Percentiles rank a stretch among this genome's conserved stretches.
Evolutionary conservation across 2,329 filamentous ascomycete genomes (phyloP).

Genomic region (Emergomyces orientalis): DNA sequence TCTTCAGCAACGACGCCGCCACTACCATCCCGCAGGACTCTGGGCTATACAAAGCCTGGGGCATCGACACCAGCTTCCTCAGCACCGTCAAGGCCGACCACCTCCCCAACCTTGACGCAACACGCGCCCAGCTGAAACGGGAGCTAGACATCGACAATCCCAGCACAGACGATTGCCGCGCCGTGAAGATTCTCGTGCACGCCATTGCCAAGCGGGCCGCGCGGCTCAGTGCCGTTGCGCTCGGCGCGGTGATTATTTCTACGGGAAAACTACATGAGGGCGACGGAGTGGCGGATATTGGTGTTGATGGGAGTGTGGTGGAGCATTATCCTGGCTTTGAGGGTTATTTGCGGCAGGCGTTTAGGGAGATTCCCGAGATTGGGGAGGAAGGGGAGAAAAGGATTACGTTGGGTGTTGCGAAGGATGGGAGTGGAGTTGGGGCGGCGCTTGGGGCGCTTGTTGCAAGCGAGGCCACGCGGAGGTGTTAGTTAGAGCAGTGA

Average conservation of each 20-base stretch:
- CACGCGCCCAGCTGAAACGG: slow-evolving; percentile 69
- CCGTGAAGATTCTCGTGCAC: slow-evolving; percentile 71
- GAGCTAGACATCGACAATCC: slow-evolving; percentile 67
- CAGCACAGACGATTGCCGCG: slow-evolving; percentile 73
- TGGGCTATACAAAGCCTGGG: slow-evolving; percentile 70
- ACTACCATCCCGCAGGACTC: slow-evolving; percentile 50
- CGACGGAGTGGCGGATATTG: slow-evolving; percentile 71
- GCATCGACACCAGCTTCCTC: slow-evolving; percentile 81
- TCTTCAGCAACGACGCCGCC: slow-evolving; percentile 70
- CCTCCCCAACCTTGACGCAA: slow-evolving; percentile 59
- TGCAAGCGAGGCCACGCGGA: slow-evolving; percentile 49
- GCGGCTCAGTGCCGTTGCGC: slow-evolving; percentile 74
- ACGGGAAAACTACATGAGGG: slow-evolving; percentile 65
- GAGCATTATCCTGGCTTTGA: slow-evolving; percentile 95
- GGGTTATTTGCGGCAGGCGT: slow-evolving; percentile 73
- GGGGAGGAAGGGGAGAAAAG: slow-evolving; percentile 70
- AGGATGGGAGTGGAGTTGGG: slow-evolving; percentile 92
- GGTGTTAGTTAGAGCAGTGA: too few relatives aligned
- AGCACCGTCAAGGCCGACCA: slow-evolving; percentile 77
- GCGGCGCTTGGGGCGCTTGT: slow-evolving; percentile 90
- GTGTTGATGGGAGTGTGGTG: slow-evolving; percentile 87
- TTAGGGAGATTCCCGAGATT: slow-evolving; percentile 67
- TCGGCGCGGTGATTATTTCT: slow-evolving; percentile 73
- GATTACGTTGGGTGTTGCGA: slow-evolving; percentile 90
- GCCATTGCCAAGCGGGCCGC: slow-evolving; percentile 85